These are phyloP conservation scores for Crithidia mellificae DNA, from an alignment of 208 protist species.

Conservation along the genomic window DNA sequence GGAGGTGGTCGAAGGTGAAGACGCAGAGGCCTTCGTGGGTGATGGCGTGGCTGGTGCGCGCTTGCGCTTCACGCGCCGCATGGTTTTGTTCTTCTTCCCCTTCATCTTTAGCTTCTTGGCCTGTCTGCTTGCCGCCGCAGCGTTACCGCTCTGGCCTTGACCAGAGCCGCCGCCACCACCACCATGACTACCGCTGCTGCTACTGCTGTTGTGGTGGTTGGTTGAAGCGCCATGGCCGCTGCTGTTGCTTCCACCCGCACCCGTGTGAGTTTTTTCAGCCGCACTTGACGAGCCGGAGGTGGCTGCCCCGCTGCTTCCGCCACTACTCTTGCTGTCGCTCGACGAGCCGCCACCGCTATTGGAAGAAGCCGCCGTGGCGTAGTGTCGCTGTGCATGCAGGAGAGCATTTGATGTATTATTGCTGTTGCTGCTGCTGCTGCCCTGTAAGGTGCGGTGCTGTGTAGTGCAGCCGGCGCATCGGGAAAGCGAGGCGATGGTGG, in stretches of 20 bases:
- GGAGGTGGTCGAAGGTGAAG: not conserved
- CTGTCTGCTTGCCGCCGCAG: slow-evolving; percentile 6
- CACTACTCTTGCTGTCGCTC: slow-evolving; percentile 4
- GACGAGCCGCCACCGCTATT: not conserved
- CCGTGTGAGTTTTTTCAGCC: too few species aligned
- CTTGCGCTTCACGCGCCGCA: slow-evolving; percentile 27
- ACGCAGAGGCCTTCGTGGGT: not conserved
- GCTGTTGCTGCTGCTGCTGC: too few species aligned
- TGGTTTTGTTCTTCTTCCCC: slow-evolving; percentile 16
- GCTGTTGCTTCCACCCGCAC: not conserved
- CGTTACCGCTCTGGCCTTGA: not conserved
- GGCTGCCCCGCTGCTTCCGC: not conserved
- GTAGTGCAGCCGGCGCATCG: too few species aligned
- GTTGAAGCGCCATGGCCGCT: not conserved
- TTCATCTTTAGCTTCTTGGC: slow-evolving; percentile 10
- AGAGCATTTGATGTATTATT: too few species aligned
- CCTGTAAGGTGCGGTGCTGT: too few species aligned
- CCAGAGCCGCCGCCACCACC: not conserved
- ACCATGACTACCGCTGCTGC: not conserved
- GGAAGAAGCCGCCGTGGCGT: slow-evolving; percentile 6
- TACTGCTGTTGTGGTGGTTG: not conserved
- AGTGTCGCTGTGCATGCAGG: slow-evolving; percentile 2
- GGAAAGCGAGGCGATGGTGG: too few species aligned
- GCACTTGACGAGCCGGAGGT: not conserved
- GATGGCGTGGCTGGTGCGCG: not conserved